A percentile compares a stretch with the other conserved stretches of the same genome.
These are phyloP conservation scores for Grosmannia huntii DNA, from an alignment of 2,329 filamentous ascomycete species.

Conservation along the genomic window DNA sequence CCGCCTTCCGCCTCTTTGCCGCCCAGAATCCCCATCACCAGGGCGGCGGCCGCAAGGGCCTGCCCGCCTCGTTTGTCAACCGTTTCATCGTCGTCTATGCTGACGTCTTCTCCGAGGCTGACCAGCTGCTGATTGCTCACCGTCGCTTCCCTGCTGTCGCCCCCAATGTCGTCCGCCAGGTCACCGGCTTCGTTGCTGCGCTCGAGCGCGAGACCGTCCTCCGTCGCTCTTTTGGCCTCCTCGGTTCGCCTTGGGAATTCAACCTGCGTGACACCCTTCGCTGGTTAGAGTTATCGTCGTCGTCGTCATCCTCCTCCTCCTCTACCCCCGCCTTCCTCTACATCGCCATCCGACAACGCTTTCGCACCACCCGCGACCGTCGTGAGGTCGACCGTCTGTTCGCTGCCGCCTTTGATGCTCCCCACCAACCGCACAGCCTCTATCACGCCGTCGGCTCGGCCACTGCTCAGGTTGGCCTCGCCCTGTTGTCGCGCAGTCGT, in stretches of 20 bases:
- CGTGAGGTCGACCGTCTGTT: slow-evolving; percentile 54
- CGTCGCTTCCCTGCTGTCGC: slow-evolving; percentile 60
- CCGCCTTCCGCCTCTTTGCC: slow-evolving; percentile 86
- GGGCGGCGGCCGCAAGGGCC: slow-evolving; percentile 84
- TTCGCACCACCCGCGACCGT: slow-evolving; percentile 61
- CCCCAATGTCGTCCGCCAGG: slow-evolving; percentile 42
- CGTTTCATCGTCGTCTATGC: slow-evolving; percentile 97
- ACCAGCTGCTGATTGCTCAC: slow-evolving; percentile 69
- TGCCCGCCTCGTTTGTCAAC: slow-evolving; percentile 94
- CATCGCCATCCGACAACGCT: slow-evolving; percentile 75
- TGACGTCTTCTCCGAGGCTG: slow-evolving; percentile 71
- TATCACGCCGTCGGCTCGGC: slow-evolving; percentile 55
- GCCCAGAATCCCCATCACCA: slow-evolving; percentile 97
- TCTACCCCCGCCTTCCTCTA: slow-evolving; percentile 64
- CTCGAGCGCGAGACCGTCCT: slow-evolving; percentile 60
- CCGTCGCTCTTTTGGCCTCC: slow-evolving; percentile 43
- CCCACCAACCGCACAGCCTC: slow-evolving; percentile 46
- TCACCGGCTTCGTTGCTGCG: slow-evolving; percentile 72
- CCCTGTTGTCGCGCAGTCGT: slow-evolving; percentile 49
- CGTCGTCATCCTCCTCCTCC: slow-evolving; percentile 48
- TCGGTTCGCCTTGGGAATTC: slow-evolving; percentile 84
- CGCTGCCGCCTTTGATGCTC: slow-evolving; percentile 40
- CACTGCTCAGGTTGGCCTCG: slow-evolving; percentile 69
- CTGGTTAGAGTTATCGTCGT: slow-evolving; percentile 58
- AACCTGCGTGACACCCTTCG: slow-evolving; percentile 83